These are phyloP conservation scores for Xanthoconium separans DNA, from an alignment of 1,284 basidiomycete species.

Conservation along the genomic window DNA sequence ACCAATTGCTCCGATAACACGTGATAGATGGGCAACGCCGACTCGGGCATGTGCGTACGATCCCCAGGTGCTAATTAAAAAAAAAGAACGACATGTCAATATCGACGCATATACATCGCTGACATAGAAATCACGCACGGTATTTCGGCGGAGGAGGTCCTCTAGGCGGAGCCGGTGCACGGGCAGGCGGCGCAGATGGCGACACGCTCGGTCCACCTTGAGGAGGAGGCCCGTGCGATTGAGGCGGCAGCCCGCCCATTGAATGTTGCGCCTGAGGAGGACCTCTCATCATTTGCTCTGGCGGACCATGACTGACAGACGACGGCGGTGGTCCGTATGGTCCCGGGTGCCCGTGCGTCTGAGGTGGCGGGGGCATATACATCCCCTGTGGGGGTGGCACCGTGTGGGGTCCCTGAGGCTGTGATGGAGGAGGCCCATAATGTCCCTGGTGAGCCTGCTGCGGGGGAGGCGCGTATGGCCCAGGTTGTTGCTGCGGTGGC, in stretches of 20 bases:
- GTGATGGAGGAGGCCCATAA: conserved; percentile 34
- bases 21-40: conserved; percentile 65
- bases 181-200: conserved; percentile 39
- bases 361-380: conserved; percentile 20
- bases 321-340: conserved; percentile 15
- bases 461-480: conserved; percentile 37
- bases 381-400: conserved; percentile 16
- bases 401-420: conserved; percentile 16
- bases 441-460: conserved; percentile 32
- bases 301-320: conserved; percentile 21
- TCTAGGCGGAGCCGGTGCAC: conserved; percentile 24
- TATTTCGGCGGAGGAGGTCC: conserved; percentile 74
- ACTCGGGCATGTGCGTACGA: conserved; percentile 84
- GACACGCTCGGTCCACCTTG: conserved; percentile 38
- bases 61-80: conserved; percentile 77
- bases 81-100: no score
- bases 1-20: conserved; percentile 64
- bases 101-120: neutral
- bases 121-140: conserved; percentile 59
- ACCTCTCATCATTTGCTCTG: conserved; percentile 12
- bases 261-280: conserved; percentile 24
- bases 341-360: conserved; percentile 14
- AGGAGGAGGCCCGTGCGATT: conserved; percentile 36
- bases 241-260: conserved; percentile 23
- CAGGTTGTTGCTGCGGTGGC: conserved; percentile 37